phyloP scores from a whole-genome alignment of 2,329 filamentous ascomycete genomes.

The Talaromyces pinophilus region DNA sequence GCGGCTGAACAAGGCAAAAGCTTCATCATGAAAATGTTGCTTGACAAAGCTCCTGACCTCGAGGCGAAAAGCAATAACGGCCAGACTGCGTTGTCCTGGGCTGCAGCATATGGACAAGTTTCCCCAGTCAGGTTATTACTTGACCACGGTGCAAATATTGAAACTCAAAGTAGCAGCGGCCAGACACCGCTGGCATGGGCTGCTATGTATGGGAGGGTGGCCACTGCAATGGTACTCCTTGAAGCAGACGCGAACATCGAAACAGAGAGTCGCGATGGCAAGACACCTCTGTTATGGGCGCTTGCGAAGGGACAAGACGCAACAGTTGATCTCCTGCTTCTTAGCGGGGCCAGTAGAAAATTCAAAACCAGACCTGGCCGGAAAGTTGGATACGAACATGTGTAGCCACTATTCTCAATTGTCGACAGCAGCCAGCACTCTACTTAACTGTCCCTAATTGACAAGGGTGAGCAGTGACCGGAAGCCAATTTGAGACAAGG shows the following conservation, averaged over 20 bases:
- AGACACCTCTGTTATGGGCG: neutral
- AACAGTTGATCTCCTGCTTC: neutral
- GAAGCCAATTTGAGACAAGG: no score
- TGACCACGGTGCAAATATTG: neutral
- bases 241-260: neutral
- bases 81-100: neutral
- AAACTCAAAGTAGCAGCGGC: neutral
- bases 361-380: neutral
- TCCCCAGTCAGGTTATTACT: neutral
- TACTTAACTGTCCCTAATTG: no score
- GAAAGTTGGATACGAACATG: neutral
- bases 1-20: neutral
- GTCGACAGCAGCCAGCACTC: no score
- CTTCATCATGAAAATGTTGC: neutral
- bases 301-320: neutral
- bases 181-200: neutral
- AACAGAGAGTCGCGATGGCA: neutral
- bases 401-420: neutral
- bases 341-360: neutral
- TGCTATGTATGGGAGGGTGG: neutral
- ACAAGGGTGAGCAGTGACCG: no score
- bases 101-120: neutral
- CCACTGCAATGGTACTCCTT: neutral
- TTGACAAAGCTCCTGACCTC: neutral
- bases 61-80: neutral